A percentile compares a stretch with the other conserved stretches of the same genome.
phyloP scores from a whole-genome alignment of 1,284 basidiomycete species.

The Anthracocystis walkeri region DNA sequence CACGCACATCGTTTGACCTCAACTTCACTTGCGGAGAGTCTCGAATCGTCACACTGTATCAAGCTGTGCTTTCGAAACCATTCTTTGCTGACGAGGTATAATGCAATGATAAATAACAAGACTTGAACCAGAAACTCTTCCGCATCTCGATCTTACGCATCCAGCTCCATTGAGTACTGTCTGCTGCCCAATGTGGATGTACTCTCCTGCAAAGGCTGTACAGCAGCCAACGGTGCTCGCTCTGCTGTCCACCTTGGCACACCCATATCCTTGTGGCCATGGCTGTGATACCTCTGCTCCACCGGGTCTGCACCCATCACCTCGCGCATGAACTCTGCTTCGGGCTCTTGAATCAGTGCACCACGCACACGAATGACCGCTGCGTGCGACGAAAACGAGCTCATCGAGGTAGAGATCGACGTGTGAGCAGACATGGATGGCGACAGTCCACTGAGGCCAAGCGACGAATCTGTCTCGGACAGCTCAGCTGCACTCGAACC shows the following conservation, averaged over 20 bases:
- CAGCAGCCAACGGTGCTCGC: slow-evolving; percentile 9
- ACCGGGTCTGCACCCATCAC: slow-evolving; percentile 48
- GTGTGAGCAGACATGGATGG: slow-evolving; percentile 21
- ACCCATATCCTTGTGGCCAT: background rate
- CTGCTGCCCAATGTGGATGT: background rate
- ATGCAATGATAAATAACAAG: background rate
- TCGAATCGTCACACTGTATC: background rate
- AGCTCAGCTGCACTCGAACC: slow-evolving; percentile 30
- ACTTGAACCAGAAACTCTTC: background rate
- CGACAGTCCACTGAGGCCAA: slow-evolving; percentile 40
- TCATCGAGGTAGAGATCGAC: slow-evolving; percentile 36
- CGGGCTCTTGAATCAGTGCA: slow-evolving; percentile 65
- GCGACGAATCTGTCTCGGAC: slow-evolving; percentile 27
- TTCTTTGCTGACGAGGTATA: slow-evolving; percentile 1
- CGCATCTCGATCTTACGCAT: slow-evolving; percentile 6
- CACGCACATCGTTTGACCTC: background rate
- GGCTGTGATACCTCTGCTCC: slow-evolving; percentile 8
- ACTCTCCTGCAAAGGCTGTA: slow-evolving; percentile 22
- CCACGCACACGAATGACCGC: slow-evolving; percentile 59
- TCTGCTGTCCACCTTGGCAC: slow-evolving; percentile 7
- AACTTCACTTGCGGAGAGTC: background rate
- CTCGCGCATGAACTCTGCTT: slow-evolving; percentile 60
- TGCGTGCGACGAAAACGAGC: slow-evolving; percentile 17
- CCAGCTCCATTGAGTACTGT: slow-evolving; percentile 28
- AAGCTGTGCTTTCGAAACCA: background rate